Percentiles rank a stretch among this genome's conserved stretches.
These are phyloP conservation scores for Eutrema yunnanense DNA, from an alignment of 345 rosid species.

Conservation along the genomic window DNA sequence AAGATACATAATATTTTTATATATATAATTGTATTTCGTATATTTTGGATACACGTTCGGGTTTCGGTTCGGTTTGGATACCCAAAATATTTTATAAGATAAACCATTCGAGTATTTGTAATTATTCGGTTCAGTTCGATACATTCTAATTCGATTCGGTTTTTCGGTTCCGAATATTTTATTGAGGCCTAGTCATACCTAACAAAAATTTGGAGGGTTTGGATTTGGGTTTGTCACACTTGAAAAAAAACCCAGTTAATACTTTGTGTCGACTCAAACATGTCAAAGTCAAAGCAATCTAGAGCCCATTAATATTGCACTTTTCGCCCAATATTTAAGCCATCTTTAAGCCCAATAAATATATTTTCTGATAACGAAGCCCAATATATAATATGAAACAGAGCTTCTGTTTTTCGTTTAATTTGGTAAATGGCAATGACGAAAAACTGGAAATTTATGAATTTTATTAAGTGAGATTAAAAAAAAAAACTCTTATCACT, in stretches of 20 bases:
- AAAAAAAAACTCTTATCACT: constrained; percentile 14
- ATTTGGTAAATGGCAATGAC: too few species aligned
- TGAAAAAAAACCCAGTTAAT: background rate
- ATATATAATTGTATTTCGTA: too few species aligned
- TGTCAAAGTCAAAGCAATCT: background rate
- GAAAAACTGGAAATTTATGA: too few species aligned
- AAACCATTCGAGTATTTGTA: too few species aligned
- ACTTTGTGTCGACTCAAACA: background rate
- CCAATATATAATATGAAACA: background rate
- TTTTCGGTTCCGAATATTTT: too few species aligned
- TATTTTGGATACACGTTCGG: too few species aligned
- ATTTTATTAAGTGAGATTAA: background rate
- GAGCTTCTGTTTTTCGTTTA: background rate
- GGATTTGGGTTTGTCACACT: background rate
- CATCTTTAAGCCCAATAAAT: background rate
- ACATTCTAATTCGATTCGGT: too few species aligned
- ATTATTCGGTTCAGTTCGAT: too few species aligned
- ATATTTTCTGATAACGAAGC: background rate
- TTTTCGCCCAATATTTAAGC: background rate
- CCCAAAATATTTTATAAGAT: too few species aligned
- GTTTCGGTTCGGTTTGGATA: too few species aligned
- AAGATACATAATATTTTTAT: too few species aligned
- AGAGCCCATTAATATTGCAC: background rate
- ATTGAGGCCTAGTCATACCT: background rate
- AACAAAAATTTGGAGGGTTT: background rate